These are phyloP conservation scores for Schrenkiella parvula DNA, from an alignment of 345 rosid genomes.

Conservation along the genomic window DNA sequence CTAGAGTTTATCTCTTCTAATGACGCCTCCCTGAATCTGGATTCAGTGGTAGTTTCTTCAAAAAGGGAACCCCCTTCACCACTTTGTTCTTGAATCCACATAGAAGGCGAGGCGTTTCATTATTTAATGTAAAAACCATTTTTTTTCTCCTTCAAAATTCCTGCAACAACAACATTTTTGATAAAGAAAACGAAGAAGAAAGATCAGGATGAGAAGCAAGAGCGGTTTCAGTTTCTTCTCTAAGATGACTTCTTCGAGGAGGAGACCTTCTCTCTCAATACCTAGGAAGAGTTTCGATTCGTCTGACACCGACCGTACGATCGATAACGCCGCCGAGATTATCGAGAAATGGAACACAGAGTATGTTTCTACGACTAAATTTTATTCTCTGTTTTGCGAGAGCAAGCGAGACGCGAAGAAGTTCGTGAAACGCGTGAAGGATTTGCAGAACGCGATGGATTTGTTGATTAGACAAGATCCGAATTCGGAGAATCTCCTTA, in stretches of 20 bases:
- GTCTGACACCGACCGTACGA: conserved; percentile 16
- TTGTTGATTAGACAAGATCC: conserved; percentile 30
- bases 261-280: background rate
- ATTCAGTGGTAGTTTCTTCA: conserved; percentile 26
- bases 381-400: conserved; percentile 46
- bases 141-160: background rate
- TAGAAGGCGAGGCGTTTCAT: background rate
- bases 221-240: conserved; percentile 23
- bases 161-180: conserved; percentile 6
- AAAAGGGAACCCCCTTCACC: background rate
- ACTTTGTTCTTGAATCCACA: conserved; percentile 22
- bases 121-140: background rate
- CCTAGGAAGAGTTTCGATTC: conserved; percentile 10
- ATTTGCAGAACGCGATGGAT: conserved; percentile 56
- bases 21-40: conserved; percentile 15
- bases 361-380: conserved; percentile 28
- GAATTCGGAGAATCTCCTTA: conserved; percentile 37
- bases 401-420: conserved; percentile 48
- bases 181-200: too few species aligned
- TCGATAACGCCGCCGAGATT: conserved; percentile 39
- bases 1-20: background rate
- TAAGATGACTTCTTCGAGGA: conserved; percentile 16
- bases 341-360: conserved; percentile 52
- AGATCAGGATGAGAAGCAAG: conserved; percentile 17
- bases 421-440: conserved; percentile 46